These are phyloP conservation scores for Chrysopogon serrulatus DNA, from an alignment of 176 grass and related monocot species.

Conservation along the genomic window DNA sequence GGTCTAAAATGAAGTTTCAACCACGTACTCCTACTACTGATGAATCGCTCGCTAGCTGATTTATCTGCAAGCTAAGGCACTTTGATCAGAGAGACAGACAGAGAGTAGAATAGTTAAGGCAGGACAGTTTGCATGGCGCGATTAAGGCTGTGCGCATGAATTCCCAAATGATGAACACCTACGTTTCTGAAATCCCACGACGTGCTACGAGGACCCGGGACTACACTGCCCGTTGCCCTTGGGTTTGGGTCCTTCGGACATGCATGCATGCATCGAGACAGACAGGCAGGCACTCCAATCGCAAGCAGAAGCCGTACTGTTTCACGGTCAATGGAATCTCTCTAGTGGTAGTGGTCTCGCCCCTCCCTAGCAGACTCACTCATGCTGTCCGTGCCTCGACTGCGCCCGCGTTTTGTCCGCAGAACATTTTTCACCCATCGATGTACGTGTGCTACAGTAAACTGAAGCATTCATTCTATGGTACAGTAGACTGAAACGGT, in stretches of 20 bases:
- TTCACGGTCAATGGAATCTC: conserved; percentile 27
- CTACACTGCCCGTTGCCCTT: neutral
- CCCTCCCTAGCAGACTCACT: neutral
- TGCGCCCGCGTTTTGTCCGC: neutral
- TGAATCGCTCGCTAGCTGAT: too few species aligned
- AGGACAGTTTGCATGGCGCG: neutral
- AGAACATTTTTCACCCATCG: neutral
- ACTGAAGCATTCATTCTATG: neutral
- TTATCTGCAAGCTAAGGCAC: too few species aligned
- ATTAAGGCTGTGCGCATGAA: neutral
- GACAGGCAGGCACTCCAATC: neutral
- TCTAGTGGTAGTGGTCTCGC: neutral
- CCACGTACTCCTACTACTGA: too few species aligned
- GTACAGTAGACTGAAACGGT: neutral
- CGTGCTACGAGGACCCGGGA: neutral
- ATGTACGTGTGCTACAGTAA: neutral
- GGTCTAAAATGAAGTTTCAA: neutral
- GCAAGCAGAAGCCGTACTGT: neutral
- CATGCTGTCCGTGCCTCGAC: conserved; percentile 6
- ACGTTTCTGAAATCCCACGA: neutral
- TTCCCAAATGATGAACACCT: too few species aligned
- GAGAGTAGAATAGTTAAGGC: neutral
- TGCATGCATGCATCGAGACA: neutral
- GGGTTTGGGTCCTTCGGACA: neutral
- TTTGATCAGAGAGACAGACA: neutral